These are phyloP conservation scores for Chamaecyparis obtusa DNA, from an alignment of 75 land plant species.

Conservation along the genomic window DNA sequence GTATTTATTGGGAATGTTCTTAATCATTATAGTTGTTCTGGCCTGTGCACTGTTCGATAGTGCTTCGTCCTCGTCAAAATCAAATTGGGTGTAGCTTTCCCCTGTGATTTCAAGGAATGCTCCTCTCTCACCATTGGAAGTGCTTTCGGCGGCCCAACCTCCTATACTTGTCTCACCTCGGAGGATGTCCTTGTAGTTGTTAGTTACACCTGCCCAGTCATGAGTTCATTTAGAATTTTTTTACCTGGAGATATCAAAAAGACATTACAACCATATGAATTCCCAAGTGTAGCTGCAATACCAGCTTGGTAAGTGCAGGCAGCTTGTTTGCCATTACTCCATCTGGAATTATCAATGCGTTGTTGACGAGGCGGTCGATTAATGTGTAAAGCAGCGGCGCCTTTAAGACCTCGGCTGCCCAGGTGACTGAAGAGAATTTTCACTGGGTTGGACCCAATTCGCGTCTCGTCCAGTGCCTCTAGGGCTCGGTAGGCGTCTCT, in stretches of 20 bases:
- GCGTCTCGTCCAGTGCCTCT: conserved; percentile 26
- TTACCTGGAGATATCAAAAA: neutral
- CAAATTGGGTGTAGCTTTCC: conserved; percentile 17
- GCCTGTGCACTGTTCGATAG: conserved; percentile 25
- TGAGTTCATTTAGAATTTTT: neutral
- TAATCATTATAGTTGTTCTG: conserved; percentile 38
- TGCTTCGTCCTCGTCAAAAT: conserved; percentile 27
- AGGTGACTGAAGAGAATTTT: conserved; percentile 49
- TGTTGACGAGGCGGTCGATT: neutral
- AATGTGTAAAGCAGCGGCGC: neutral
- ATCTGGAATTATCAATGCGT: neutral
- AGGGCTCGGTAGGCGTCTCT: conserved; percentile 32
- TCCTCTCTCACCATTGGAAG: neutral
- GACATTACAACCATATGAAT: neutral
- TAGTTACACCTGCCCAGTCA: neutral
- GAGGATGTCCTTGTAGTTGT: neutral
- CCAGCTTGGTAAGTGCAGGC: neutral
- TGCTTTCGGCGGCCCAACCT: neutral
- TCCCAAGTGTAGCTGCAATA: neutral
- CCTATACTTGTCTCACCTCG: neutral
- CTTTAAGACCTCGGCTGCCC: conserved; percentile 19
- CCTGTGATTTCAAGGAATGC: neutral
- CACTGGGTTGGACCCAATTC: conserved; percentile 27
- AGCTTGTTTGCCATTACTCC: neutral
- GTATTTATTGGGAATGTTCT: conserved; percentile 42